phyloP scores from a whole-genome alignment of 1,139 yeast genomes.

The Geotrichum carabidarum region DNA sequence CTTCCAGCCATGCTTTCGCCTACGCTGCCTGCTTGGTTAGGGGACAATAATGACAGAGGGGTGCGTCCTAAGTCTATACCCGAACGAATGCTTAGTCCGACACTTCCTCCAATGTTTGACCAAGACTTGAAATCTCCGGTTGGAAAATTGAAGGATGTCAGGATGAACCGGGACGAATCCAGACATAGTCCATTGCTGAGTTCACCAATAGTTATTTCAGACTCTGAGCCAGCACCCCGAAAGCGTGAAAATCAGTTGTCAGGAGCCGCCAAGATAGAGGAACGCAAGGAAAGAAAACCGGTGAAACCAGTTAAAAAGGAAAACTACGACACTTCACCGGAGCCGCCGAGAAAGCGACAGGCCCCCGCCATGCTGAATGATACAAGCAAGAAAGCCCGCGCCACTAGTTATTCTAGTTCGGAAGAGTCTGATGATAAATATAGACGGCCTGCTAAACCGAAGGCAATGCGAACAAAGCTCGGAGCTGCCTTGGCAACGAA shows the following conservation, averaged over 20 bases:
- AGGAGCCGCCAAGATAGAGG: slow-evolving; percentile 3
- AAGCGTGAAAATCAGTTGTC: not conserved
- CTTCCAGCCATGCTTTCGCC: slow-evolving; percentile 40
- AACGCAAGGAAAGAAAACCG: slow-evolving; percentile 6
- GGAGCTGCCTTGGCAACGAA: not conserved
- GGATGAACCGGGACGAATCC: slow-evolving; percentile 3
- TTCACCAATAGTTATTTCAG: slow-evolving; percentile 5
- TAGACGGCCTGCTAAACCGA: not conserved
- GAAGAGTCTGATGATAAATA: not conserved
- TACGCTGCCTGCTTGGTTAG: slow-evolving; percentile 35
- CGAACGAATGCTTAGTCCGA: slow-evolving; percentile 34
- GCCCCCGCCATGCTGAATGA: not conserved
- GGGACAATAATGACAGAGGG: slow-evolving; percentile 18
- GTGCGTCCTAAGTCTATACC: slow-evolving; percentile 21
- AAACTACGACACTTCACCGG: not conserved
- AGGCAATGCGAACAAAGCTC: not conserved
- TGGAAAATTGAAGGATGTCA: slow-evolving; percentile 9
- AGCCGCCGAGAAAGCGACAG: slow-evolving; percentile 1
- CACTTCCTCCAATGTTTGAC: slow-evolving; percentile 33
- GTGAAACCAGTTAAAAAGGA: not conserved
- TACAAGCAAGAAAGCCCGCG: not conserved
- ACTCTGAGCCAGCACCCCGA: slow-evolving; percentile 3
- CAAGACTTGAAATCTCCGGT: not conserved
- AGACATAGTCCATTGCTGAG: slow-evolving; percentile 1
- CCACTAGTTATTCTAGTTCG: slow-evolving; percentile 1